Conservation (phyloP, 1,284 basidiomycete genomes). For the Austropuccinia psidii region DNA sequence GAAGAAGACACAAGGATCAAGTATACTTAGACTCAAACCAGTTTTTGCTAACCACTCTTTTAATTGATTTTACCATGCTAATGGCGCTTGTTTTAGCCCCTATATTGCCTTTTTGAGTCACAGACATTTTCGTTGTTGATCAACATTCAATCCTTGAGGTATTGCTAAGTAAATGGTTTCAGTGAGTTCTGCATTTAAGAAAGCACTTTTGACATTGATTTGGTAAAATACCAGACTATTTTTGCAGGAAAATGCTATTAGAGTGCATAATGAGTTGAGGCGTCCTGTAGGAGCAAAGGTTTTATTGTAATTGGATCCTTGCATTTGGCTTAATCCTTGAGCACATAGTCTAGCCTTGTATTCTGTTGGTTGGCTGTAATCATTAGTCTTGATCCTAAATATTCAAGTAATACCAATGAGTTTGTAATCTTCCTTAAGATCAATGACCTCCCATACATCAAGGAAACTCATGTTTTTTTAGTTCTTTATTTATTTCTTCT, state of each 20-base stretch:
- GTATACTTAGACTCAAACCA: too few relatives aligned
- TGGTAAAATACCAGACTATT: neutral
- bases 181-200: neutral
- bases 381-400: slow-evolving; percentile 1
- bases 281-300: neutral
- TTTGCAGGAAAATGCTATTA: neutral
- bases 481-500: too few relatives aligned
- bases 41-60: too few relatives aligned
- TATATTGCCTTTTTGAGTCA: neutral
- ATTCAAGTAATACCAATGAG: neutral
- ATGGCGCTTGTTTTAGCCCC: neutral
- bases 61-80: neutral
- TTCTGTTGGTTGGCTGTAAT: neutral
- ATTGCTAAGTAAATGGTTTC: neutral
- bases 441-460: too few relatives aligned
- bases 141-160: neutral
- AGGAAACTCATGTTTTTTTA: too few relatives aligned
- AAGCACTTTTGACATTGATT: neutral
- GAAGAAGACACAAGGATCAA: neutral
- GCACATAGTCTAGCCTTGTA: neutral
- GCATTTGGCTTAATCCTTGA: neutral
- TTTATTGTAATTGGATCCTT: neutral
- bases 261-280: neutral
- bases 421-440: neutral
- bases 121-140: neutral